Base-by-base conservation (phyloP, 2,329 filamentous ascomycete species). In the Harringtonia lauricola region DNA sequence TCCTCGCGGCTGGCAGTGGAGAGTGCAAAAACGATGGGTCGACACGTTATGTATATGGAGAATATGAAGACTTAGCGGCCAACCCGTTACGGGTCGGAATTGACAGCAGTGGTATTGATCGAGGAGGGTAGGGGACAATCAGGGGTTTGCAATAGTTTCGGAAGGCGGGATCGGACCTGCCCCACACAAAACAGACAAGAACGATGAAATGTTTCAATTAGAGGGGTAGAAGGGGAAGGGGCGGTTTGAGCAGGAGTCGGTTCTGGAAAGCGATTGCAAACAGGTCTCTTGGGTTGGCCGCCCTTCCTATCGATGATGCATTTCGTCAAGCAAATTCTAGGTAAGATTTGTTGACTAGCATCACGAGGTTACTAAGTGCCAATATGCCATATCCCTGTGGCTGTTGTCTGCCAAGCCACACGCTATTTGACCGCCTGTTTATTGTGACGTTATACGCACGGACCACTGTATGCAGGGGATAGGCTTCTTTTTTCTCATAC, bases 81-180 rank as follows among this genome's bases (percentile, higher is more conserved):
- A 26, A 26, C 19, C 14, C 38, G 28, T 39, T 12, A 17, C 38
- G 28, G 24, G 24, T 6, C 24, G 10, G 24, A 26, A 26, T 26
- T 10, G 15, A 22, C 14, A 13, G 12, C 7, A 4, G 17, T 22
- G 38, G 28, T 22, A 30, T 30, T 18, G 15, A 18, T 13, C 19
- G 17, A 17, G 18, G 15, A 26, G 14, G 19, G 14, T 21, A 24
- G 30, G n/a, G 13, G 18, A 18, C 19, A 36, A 7, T 41, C 31
- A 44, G 42, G 42, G 42, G 42, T 22, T 44, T 9, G 28, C 40
- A 40, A 41, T 29, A 38, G 46, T 49, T 50, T 47, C 46, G 40
- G 36, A 43, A 36, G 39, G 42, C 38, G 43, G 41, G 42, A 40
- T 42, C 42, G 42, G 9, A 42, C 33, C 37, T 37, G 44, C 48